A percentile compares a stretch with the other conserved stretches of the same genome.
These are phyloP conservation scores for Paracoccidioides lutzii DNA, from an alignment of 2,329 filamentous ascomycete genomes.

Conservation along the genomic window DNA sequence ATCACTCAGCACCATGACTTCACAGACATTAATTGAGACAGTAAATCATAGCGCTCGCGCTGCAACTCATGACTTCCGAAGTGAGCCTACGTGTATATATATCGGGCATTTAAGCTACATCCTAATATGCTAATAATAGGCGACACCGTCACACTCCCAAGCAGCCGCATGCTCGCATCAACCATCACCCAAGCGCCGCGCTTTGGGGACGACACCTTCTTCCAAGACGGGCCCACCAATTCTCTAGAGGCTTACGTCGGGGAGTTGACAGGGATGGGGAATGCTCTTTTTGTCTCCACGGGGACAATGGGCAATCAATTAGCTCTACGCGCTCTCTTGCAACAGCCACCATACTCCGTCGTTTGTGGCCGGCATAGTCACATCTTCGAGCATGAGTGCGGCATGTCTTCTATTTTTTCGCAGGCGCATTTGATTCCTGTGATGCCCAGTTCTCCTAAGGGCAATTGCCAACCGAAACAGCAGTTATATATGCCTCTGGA, in stretches of 20 bases:
- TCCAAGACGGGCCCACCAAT: constrained; percentile 66
- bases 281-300: constrained; percentile 67
- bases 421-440: background rate
- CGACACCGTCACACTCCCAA: constrained; percentile 64
- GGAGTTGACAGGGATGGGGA: constrained; percentile 59
- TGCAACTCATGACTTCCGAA: background rate
- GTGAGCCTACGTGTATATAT: background rate
- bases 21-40: background rate
- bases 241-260: constrained; percentile 64
- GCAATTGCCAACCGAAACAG: constrained; percentile 43
- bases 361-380: constrained; percentile 69
- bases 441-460: background rate
- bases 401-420: constrained; percentile 48
- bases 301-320: constrained; percentile 95
- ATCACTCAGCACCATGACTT: background rate
- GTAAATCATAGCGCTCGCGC: background rate
- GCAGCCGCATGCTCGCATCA: constrained; percentile 65
- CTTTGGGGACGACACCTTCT: constrained; percentile 59
- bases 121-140: constrained; percentile 26
- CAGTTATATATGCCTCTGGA: constrained; percentile 55
- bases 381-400: constrained; percentile 54
- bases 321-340: constrained; percentile 62
- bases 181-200: constrained; percentile 61
- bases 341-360: constrained; percentile 66
- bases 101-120: background rate